Base-by-base conservation (phyloP, 2,329 filamentous ascomycete genomes). In the Arthrobotrys sphaeroides region DNA sequence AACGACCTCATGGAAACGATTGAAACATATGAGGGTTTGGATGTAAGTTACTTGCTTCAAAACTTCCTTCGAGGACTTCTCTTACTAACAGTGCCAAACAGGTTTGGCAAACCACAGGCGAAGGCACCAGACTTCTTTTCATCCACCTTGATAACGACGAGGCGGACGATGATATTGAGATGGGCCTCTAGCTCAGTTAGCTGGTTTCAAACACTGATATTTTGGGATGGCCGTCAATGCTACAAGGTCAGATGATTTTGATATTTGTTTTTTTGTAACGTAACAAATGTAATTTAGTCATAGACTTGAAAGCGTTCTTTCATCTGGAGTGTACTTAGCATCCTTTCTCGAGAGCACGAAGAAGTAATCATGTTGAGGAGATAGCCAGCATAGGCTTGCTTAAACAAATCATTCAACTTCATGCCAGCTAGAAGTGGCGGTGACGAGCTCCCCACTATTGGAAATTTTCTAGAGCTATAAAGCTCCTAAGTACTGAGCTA, bases 1-100 rank as follows among this genome's bases (percentile, higher is more conserved):
- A 93, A 98, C 83, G 94, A 99, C 83, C 93, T 97, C 84, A 87
- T 91, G 80, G 88, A 88, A 79, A 90, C 94, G 18, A 86, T 99
- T 81, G 90, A 97, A 77, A 94, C 97, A 85, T 98, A 99, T 83
- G 90, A 92, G 1, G 85, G 88, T 78, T 84, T 96, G 76, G 91
- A 97, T 85, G 95, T 98, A 85, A 92, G 94, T 90, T 78, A 47
- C 22, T 57, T 26, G 43, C 18, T n/a, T 60, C 42, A 24, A 1
- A 55, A 36, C 42, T 10, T 2, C 45, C 28, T 12, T 12, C 24
- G 33, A 28, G 6, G 10, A 1, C 61, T 3, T 12, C 10, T 24
- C 20, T 47, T 60, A 78, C 84, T 88, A 81, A 88, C 78, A 59
- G 53, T 43, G 28, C 38, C 7, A 47, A 67, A 77, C 61, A 93